Evolutionary conservation across 1,284 basidiomycete species (phyloP), one percentile per base, ranked within the genome.

Genomic region (Trametes polyzona): DNA sequence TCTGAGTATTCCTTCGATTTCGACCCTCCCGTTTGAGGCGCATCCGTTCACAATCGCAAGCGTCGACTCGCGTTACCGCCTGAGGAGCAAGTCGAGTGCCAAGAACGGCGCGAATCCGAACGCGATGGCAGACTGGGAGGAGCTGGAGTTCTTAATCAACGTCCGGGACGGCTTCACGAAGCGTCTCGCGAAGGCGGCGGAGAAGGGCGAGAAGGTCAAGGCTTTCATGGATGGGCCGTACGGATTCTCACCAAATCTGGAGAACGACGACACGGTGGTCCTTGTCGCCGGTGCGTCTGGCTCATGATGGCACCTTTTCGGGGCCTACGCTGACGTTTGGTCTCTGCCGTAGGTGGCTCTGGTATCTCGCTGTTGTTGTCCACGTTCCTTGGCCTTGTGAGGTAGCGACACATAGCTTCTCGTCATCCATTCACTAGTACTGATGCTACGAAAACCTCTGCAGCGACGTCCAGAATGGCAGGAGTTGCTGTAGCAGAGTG

Each of bases 11-110:
- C 78, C 78, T 1, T 69, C 71, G 0, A 73, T 82, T 1, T 76
- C 79, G 7, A 53, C 29, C 0, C 62, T 78, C 14, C 75, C 76
- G 2, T 73, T 77, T 23, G 83, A 83, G 66, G 70, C 80, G 6
- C 83, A 83, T 58, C 83, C 83, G 0, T 83, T 84, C 67, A 82
- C 83, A 2, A 82, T 84, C 42, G 74, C 76, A 21, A 81, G 69
- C 49, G 63, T 79, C 21, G 75, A 78, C 43, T 52, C 47, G 16
- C 39, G 57, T 11, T 58, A 58, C 33, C 41, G 36, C 1, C 21
- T 57, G n/a, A 12, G 9, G 8, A 33, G 47, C 11, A 36, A 30
- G 64, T 60, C 6, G 52, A n/a, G 57, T 27, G 11, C n/a, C 36
- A 21, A 39, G 17, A 39, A 3, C 17, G 36, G 23, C 36, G 17